Evolutionary conservation across 164 flowering plant species (phyloP).

Genomic region (Amborella trichopoda): DNA sequence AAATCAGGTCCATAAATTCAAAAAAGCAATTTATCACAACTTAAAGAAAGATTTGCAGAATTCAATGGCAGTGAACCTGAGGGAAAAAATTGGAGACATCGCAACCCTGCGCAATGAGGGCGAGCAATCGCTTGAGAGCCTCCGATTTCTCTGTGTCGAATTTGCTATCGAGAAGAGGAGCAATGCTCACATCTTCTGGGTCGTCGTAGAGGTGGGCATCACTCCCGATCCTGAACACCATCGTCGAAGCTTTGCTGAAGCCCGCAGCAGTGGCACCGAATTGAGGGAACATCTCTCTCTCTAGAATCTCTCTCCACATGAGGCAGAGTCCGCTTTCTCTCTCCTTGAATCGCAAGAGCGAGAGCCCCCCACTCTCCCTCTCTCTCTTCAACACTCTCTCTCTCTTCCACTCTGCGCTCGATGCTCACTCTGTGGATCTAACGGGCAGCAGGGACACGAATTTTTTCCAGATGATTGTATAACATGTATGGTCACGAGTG

Average conservation of each 20-base stretch:
- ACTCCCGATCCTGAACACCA: constrained; percentile 91
- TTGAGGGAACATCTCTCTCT: constrained; percentile 56
- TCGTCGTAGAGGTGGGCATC: constrained; percentile 99
- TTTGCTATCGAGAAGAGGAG: constrained; percentile 78
- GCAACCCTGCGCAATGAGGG: constrained; percentile 92
- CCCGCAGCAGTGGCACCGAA: constrained; percentile 85
- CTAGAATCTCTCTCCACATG: too few relatives aligned
- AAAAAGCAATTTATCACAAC: too few relatives aligned
- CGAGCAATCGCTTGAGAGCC: constrained; percentile 91
- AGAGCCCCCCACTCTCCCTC: not conserved
- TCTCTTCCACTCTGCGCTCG: too few relatives aligned
- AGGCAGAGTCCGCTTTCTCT: not conserved
- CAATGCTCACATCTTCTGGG: constrained; percentile 90
- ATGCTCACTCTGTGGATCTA: too few relatives aligned
- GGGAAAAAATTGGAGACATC: constrained; percentile 98
- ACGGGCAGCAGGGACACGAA: too few relatives aligned
- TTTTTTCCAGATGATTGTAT: too few relatives aligned
- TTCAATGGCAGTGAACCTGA: too few relatives aligned
- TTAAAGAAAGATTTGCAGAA: too few relatives aligned
- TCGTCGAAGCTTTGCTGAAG: constrained; percentile 81
- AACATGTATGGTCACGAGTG: too few relatives aligned
- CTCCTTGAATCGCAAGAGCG: not conserved
- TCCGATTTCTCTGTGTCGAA: constrained; percentile 95
- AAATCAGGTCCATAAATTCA: not conserved
- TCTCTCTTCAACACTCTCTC: not conserved